Base-by-base conservation (phyloP, 2,329 filamentous ascomycete genomes). In the Colletotrichum tropicale region DNA sequence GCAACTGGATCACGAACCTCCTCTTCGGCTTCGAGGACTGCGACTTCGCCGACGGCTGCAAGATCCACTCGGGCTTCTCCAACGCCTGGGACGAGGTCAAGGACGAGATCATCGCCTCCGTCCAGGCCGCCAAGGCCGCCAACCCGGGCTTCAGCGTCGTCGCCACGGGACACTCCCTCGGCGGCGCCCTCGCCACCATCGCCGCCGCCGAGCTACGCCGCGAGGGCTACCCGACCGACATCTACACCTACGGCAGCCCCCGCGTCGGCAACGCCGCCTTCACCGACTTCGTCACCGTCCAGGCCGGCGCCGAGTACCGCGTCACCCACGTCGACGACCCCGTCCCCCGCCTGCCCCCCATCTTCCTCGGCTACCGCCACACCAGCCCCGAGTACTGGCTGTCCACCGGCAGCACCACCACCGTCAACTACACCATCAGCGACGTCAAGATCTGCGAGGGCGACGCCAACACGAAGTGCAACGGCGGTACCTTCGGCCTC, bases 361-460 rank as follows among this genome's bases (percentile, higher is more conserved):
- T 91, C 73, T 68, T 89, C 61, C 82, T 93, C 67, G 89, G 90
- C 38, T 95, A 92, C 85, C 85, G 89, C 52, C 94, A 95, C 82
- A 89, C 91, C n/a, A 90, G 87, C 18, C 93, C 93, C 2, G 94
- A 95, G 86, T 94, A 92, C 84, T 95, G 91, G 88, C 85, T 94
- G 43, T 81, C 85, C 9, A 81, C 79, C 36, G 86, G 86, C 18
- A 68, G 68, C 4, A 77, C 81, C 18, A 80, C 77, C 66, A 84
- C 83, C 8, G 78, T 82, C 52, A 78, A 83, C 76, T 88, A 88
- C 79, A 76, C 78, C 15, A 77, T 86, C 36, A 71, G 64, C 6
- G 85, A 89, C 65, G 79, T 92, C 78, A 79, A 83, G 66, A 82
- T 88, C 28, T 92, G 90, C 84, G 74, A 81, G 16, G 91, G 91